These are phyloP conservation scores for Penicillium brevicompactum DNA, from an alignment of 2,329 filamentous ascomycete genomes.

Conservation along the genomic window DNA sequence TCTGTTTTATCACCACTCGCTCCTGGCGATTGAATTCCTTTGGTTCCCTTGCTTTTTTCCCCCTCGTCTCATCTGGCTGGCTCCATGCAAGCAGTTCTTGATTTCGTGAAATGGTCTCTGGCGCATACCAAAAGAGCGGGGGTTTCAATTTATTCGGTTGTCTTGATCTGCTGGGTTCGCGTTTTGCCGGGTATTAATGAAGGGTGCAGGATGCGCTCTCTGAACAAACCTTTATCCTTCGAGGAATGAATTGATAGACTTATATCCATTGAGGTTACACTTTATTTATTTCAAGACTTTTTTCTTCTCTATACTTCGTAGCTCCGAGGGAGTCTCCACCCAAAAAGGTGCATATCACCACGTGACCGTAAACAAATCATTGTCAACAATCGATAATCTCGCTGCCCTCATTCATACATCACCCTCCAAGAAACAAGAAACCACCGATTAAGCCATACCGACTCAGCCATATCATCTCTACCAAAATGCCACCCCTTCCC, in stretches of 20 bases:
- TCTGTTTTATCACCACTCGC: constrained; percentile 20
- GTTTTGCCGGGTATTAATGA: constrained; percentile 34
- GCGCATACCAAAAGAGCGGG: constrained; percentile 38
- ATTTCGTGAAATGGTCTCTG: constrained; percentile 31
- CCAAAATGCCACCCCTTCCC: constrained; percentile 22
- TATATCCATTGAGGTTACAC: constrained; percentile 12
- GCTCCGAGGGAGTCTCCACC: neutral
- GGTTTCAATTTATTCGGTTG: constrained; percentile 34
- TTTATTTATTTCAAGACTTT: neutral
- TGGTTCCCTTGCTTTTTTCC: constrained; percentile 20
- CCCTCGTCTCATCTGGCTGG: constrained; percentile 20
- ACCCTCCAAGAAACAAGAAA: too few relatives aligned
- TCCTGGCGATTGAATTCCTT: constrained; percentile 18
- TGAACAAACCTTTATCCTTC: constrained; percentile 24
- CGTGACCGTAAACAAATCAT: constrained; percentile 4
- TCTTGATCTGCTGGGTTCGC: constrained; percentile 32
- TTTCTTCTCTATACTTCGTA: neutral
- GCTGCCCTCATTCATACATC: neutral
- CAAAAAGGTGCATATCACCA: constrained; percentile 2
- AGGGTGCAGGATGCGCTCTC: constrained; percentile 17
- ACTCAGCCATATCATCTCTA: neutral
- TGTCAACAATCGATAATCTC: neutral
- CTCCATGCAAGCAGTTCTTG: constrained; percentile 13
- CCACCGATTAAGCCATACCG: neutral
- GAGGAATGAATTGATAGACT: constrained; percentile 25